A percentile compares a stretch with the other conserved stretches of the same genome.
phyloP scores from a whole-genome alignment of 257 asterid genomes.

The Avicennia marina region DNA sequence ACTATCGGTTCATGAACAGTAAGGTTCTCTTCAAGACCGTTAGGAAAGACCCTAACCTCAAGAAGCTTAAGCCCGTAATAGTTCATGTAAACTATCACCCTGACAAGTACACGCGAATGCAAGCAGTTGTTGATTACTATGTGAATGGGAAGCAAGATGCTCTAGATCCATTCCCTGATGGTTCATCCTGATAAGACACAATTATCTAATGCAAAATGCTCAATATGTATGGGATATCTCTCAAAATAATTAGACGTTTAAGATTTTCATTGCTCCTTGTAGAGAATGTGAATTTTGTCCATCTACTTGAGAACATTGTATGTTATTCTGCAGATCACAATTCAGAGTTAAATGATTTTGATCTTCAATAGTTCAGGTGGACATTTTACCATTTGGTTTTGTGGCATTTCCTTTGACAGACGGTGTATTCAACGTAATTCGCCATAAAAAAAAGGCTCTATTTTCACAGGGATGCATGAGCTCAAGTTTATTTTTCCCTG shows the following conservation, averaged over 20 bases:
- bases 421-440: not conserved
- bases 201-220: too few species aligned
- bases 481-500: not conserved
- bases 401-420: not conserved
- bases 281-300: constrained; percentile 4
- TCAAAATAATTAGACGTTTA: not conserved
- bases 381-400: not conserved
- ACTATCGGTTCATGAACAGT: not conserved
- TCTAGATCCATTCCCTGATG: not conserved
- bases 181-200: too few species aligned
- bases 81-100: not conserved
- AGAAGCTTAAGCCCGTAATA: not conserved
- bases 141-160: not conserved
- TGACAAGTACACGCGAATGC: not conserved
- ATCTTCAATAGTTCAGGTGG: not conserved
- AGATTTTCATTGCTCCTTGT: not conserved
- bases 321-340: constrained; percentile 14
- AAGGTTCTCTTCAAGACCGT: not conserved
- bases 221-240: not conserved
- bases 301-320: not conserved
- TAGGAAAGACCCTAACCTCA: not conserved
- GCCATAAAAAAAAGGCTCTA: not conserved
- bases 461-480: not conserved
- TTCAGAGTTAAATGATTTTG: not conserved
- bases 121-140: not conserved